Evolutionary conservation across 257 asterid genomes (phyloP).

Genomic region (Nicotiana sylvestris): DNA sequence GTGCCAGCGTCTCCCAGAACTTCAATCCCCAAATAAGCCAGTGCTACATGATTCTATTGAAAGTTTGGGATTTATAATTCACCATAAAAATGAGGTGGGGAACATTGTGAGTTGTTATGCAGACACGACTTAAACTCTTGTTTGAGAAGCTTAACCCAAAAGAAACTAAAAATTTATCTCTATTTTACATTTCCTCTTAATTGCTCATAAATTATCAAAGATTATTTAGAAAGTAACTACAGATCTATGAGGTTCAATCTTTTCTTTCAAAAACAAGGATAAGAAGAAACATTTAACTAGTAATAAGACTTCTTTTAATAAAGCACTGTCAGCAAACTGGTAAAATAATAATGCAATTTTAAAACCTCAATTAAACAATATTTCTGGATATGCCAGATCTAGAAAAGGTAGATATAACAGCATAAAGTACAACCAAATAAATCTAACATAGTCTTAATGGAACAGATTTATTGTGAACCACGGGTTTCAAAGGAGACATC

Average conservation of each 20-base stretch:
- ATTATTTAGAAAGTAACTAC: neutral
- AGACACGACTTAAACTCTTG: neutral
- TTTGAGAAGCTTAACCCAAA: neutral
- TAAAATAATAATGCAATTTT: neutral
- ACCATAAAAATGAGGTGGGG: neutral
- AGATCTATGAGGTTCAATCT: neutral
- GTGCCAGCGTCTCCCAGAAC: neutral
- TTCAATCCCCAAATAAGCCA: neutral
- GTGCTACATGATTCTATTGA: neutral
- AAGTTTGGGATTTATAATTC: neutral
- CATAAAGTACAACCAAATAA: neutral
- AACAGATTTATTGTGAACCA: neutral
- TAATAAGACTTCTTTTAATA: neutral
- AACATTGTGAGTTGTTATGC: neutral
- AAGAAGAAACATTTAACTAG: too few relatives aligned
- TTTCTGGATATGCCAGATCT: neutral
- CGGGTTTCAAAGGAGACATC: neutral
- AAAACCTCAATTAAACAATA: neutral
- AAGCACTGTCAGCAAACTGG: neutral
- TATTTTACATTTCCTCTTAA: neutral
- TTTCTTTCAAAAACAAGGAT: too few relatives aligned
- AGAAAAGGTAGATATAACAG: neutral
- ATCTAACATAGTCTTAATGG: neutral
- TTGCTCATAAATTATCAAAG: neutral
- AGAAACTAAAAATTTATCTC: neutral